These are phyloP conservation scores for Vitis hybrid DNA, from an alignment of 177 flowering plant genomes.

Conservation along the genomic window DNA sequence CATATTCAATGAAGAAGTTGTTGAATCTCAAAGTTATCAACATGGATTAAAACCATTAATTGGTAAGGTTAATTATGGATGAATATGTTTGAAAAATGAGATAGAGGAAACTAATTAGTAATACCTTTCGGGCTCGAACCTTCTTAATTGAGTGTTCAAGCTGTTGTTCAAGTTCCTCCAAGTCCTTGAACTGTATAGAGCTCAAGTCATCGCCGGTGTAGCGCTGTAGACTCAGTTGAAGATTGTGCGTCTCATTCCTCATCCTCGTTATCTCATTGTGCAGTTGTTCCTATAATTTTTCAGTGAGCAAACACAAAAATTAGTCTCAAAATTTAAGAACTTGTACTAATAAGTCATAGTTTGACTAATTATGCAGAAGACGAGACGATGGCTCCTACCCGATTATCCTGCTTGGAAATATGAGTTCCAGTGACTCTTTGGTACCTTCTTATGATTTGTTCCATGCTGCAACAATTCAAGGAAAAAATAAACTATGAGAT, in stretches of 20 bases:
- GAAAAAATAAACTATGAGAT: neutral
- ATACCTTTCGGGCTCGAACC: slow-evolving; percentile 61
- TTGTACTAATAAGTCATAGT: neutral
- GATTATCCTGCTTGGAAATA: slow-evolving; percentile 28
- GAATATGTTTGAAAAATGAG: too few species aligned
- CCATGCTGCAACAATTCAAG: slow-evolving; percentile 29
- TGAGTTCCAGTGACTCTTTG: slow-evolving; percentile 26
- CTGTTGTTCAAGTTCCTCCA: slow-evolving; percentile 49
- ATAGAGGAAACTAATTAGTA: too few species aligned
- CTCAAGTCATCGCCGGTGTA: slow-evolving; percentile 49
- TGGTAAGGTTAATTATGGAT: too few species aligned
- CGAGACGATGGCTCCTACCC: slow-evolving; percentile 7
- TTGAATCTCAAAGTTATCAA: neutral
- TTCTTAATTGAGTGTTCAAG: slow-evolving; percentile 44
- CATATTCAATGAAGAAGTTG: neutral
- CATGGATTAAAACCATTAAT: neutral
- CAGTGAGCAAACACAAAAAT: neutral
- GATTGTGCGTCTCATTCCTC: slow-evolving; percentile 41
- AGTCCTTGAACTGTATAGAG: slow-evolving; percentile 31
- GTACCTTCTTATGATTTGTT: slow-evolving; percentile 38
- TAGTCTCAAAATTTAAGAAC: too few species aligned
- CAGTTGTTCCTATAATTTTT: slow-evolving; percentile 29
- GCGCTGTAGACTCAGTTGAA: slow-evolving; percentile 47
- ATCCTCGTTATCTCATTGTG: slow-evolving; percentile 41
- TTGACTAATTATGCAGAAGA: neutral